Conservation (phyloP, 352 stramenopile genomes). For the Phytophthora sansomeana region DNA sequence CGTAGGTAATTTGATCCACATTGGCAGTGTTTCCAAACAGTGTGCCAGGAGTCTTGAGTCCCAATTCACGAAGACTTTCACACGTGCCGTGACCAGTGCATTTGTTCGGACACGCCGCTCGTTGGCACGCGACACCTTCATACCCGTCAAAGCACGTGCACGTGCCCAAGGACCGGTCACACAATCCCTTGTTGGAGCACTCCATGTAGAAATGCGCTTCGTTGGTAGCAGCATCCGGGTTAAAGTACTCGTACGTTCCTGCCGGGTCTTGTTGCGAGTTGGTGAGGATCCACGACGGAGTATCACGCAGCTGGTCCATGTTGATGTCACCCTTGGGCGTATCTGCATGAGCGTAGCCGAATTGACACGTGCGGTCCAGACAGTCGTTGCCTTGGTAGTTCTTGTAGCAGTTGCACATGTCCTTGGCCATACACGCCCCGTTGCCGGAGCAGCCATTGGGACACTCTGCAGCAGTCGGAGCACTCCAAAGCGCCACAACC, state of each 20-base stretch:
- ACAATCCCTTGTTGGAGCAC: constrained; percentile 95
- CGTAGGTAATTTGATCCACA: constrained; percentile 41
- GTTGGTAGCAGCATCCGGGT: constrained; percentile 41
- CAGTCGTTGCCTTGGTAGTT: constrained; percentile 89
- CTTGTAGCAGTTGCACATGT: constrained; percentile 89
- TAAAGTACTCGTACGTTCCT: constrained; percentile 81
- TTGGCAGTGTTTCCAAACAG: constrained; percentile 43
- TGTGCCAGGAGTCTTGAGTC: constrained; percentile 52
- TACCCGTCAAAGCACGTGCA: constrained; percentile 93
- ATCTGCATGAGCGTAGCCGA: constrained; percentile 90
- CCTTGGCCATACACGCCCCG: constrained; percentile 80
- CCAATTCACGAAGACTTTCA: constrained; percentile 69
- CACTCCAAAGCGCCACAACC: constrained; percentile 26
- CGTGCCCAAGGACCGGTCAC: constrained; percentile 80
- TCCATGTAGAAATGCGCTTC: constrained; percentile 94
- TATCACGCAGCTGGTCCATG: constrained; percentile 61
- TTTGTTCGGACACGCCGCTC: constrained; percentile 70
- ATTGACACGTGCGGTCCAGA: constrained; percentile 84
- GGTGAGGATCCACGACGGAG: constrained; percentile 57
- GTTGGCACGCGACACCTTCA: constrained; percentile 89
- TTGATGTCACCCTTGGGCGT: constrained; percentile 95
- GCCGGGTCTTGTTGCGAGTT: constrained; percentile 78
- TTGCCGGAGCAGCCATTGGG: constrained; percentile 86
- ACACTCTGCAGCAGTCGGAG: constrained; percentile 53
- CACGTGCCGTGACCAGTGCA: constrained; percentile 82